Base-by-base conservation (phyloP, 2,329 filamentous ascomycete genomes). In the Zymoseptoria pseudotritici region DNA sequence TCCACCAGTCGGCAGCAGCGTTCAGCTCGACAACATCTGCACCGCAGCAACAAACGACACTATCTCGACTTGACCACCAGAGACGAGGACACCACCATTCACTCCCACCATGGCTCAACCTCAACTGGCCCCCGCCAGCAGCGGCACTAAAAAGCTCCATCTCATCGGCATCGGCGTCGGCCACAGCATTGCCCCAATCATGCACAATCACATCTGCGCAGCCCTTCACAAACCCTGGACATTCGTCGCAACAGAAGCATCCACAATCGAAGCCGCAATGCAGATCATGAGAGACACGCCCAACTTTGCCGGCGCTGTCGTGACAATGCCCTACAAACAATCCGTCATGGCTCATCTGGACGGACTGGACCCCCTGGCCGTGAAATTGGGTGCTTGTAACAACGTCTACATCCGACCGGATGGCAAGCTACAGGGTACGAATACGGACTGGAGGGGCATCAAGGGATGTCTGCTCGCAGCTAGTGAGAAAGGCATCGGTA, bases 251-350 rank as follows among this genome's bases (percentile, higher is more conserved):
- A 69, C 69, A 11, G 71, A 77, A 59, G 24, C 24, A 26, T 26
- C 24, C 24, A 26, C 24, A 26, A 26, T 26, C 24, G 24, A 26
- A 26, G 24, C 24, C 24, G 24, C 24, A 26, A 26, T 26, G 24
- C 24, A 4, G 1, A 26, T 26, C 24, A 26, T 26, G 24, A 26
- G 7, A 26, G 24, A 26, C 24, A 26, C 24, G 24, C 24, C 24
- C 24, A 26, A 26, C 24, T 26, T 26, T 8, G 24, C 24, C 24
- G 24, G 24, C 7, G 24, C 24, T 8, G 73, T 75, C 5, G 70
- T 76, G 5, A 77, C 76, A 1, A 79, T 79, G 76, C 77, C 77
- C 0, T 78, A 74, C 70, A 79, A 76, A 62, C 73, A 69, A 57
- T 65, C 67, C 24, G 62, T 75, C 50, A 72, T 75, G 66, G 50